A percentile compares a stretch with the other conserved stretches of the same genome.
Conservation (phyloP, 805 yeast species). For the Lipomyces oligophaga region DNA sequence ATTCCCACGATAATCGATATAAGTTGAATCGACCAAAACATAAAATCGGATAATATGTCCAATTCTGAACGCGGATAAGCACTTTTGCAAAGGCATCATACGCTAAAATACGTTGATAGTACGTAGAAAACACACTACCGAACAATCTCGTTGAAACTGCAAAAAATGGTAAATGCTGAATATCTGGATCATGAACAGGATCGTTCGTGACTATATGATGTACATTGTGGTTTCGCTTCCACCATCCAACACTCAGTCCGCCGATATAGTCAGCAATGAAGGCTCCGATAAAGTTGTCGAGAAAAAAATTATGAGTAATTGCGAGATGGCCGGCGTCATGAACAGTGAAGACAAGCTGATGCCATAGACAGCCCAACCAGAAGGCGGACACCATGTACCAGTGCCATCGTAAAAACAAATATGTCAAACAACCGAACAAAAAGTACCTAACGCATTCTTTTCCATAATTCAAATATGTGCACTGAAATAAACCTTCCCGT, state of each 20-base stretch:
- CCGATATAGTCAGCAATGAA: conserved; percentile 74
- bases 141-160: conserved; percentile 75
- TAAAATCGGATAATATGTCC: conserved; percentile 71
- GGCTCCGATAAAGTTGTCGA: conserved; percentile 72
- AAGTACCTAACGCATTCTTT: conserved; percentile 62
- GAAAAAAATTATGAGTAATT: conserved; percentile 72
- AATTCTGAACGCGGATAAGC: conserved; percentile 62
- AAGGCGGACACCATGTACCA: conserved; percentile 57
- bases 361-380: conserved; percentile 76
- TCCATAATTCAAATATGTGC: conserved; percentile 70
- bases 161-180: conserved; percentile 87
- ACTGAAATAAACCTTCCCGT: conserved; percentile 60
- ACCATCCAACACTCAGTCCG: conserved; percentile 90
- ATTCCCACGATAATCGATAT: conserved; percentile 76
- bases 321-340: conserved; percentile 89
- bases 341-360: conserved; percentile 79
- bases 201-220: conserved; percentile 89
- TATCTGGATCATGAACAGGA: conserved; percentile 91
- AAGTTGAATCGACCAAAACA: conserved; percentile 82
- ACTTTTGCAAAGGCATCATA: conserved; percentile 62
- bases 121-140: conserved; percentile 70
- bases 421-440: conserved; percentile 49
- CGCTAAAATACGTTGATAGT: conserved; percentile 63
- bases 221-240: conserved; percentile 92
- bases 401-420: conserved; percentile 46